phyloP scores from a whole-genome alignment of 179 eudicot species.

The Beta lomatogona region DNA sequence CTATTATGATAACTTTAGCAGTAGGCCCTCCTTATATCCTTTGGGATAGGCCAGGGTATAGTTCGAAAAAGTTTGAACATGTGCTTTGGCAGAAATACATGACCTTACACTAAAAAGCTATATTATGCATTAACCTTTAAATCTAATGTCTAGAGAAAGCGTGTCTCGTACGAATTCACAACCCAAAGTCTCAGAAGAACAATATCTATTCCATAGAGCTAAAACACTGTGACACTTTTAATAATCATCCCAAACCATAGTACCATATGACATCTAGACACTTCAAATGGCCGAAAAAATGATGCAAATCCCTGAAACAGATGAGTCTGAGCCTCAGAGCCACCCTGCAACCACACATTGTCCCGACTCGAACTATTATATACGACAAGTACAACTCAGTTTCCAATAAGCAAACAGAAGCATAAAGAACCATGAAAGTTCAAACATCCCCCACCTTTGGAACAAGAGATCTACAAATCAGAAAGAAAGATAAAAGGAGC shows the following conservation, averaged over 20 bases:
- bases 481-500: not conserved
- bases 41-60: constrained; percentile 2
- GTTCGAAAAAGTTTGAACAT: not conserved
- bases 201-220: not conserved
- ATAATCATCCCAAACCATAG: not conserved
- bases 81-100: constrained; percentile 1
- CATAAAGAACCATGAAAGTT: not conserved
- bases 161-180: not conserved
- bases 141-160: not conserved
- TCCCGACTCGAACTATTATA: not conserved
- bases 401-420: not conserved
- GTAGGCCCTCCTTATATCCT: not conserved
- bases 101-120: constrained; percentile 9
- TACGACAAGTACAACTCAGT: not conserved
- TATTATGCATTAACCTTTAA: not conserved
- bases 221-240: not conserved
- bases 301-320: not conserved
- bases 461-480: not conserved
- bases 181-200: not conserved
- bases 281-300: not conserved
- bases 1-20: not conserved
- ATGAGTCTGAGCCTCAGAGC: not conserved
- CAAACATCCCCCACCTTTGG: not conserved
- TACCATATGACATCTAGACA: not conserved
- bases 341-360: not conserved